Base-by-base conservation (phyloP, 2,329 filamentous ascomycete species). In the Fusarium haematococcum region DNA sequence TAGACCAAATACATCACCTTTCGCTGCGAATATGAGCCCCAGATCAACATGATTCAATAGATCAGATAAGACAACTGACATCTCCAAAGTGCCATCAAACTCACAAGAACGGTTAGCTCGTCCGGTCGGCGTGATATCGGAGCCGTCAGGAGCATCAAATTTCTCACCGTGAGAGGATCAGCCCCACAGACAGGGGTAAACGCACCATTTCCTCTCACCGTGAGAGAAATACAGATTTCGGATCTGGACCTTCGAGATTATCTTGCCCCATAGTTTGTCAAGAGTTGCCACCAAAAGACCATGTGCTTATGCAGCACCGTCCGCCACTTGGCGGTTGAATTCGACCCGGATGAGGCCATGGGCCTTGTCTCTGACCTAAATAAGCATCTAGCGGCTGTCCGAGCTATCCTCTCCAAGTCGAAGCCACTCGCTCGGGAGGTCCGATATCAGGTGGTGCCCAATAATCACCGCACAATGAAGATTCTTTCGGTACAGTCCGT, bases 391-490 rank as follows among this genome's bases (percentile, higher is more conserved):
- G 75, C 70, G 11, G 70, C 73, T 2, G 52, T 81, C 5, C 78
- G 74, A 3, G 45, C 68, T 6, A 74, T 82, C 2, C 71, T 82
- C 11, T 66, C 76, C 6, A 75, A 75, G 68, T 81, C 80, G 30
- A 81, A 79, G 63, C 56, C 74, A 23, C 71, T 79, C 50, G 67
- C 78, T 8, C 79, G 79, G 48, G 76, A 80, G 48, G 75, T 81
- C 14, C 78, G 78, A 6, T 83, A 80, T 61, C 78, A 77, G 54
- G 72, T 83, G 48, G 75, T 75, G 13, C 75, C 79, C 0, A 80
- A 73, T 57, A 82, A 80, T 32, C 77, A 81, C 56, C 78, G 80
- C 3, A 82, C 80, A 1, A 75, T 66, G 37, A 83, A 81, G 68
- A 79, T 79, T 0, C n/a, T 81, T 5, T 74, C 75, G 2, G 65